Evolutionary conservation across 139 green algal genomes (phyloP), one percentile per base, ranked within the genome.

Genomic region (Asterochloris erici): DNA sequence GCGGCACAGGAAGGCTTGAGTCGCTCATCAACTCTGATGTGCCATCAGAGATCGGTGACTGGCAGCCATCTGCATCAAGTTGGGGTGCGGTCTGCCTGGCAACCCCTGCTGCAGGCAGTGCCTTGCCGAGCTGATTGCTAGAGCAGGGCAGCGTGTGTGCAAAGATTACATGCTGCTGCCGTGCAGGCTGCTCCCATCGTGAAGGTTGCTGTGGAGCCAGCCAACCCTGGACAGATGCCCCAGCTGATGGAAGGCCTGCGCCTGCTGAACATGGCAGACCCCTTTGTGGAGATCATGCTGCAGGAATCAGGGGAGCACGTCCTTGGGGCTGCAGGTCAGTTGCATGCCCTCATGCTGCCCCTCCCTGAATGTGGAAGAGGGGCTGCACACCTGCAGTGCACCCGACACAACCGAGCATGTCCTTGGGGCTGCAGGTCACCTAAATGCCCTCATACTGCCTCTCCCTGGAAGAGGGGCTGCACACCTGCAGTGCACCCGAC

Each of bases 191-290:
- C 94, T 1, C 91, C 95, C 47, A 98, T 98, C 62, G 93, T 98
- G 75, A 87, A 92, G 9, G 96, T 99, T n/a, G 96, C 97, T 0
- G 91, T 99, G 29, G 96, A 99, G 85, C 94, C 97, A 0, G 86
- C 80, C 13, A 81, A 92, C 38, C 91, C 96, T 0, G 79, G 81
- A 11, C 92, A 99, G 71, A 91, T 98, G 89, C 86, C 87, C 0
- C 79, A 82, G 6, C 91, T 99, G 70, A 89, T 89, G 62, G 85
- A 91, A 78, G 96, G 97, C 0, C 88, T 99, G 83, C 88, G 91
- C 26, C 91, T 98, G 81, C 92, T 99, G 73, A 95, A 98, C 88
- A 83, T 88, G n/a, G 94, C 96, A 0, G 96, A 99, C 85, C 95
- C 96, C 0, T 94, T 98, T 79, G 95, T 98, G 28, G 92, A 88